phyloP scores from a whole-genome alignment of 768 basidiomycete genomes.

The Mycena kentingensis region DNA sequence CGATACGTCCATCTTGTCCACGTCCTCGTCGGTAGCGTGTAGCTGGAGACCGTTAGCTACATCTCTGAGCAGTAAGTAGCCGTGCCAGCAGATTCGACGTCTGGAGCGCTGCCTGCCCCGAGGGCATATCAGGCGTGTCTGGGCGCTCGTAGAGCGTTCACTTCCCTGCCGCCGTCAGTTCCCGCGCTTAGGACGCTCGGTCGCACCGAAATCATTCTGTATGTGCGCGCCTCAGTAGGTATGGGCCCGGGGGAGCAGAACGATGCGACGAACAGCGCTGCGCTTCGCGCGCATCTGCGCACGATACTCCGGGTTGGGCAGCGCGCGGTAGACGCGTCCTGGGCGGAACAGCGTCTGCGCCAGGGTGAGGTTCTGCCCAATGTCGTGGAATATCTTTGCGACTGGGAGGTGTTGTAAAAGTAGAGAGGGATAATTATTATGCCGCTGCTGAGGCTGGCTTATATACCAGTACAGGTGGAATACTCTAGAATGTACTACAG shows the following conservation, averaged over 20 bases:
- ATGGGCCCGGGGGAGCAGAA: neutral
- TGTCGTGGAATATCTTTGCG: neutral
- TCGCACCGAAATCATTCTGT: too few relatives aligned
- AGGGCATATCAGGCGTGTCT: neutral
- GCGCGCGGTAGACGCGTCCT: slow-evolving; percentile 14
- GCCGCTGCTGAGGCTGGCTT: too few relatives aligned
- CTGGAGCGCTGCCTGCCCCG: slow-evolving; percentile 1
- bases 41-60: slow-evolving; percentile 5
- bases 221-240: too few relatives aligned
- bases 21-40: slow-evolving; percentile 18
- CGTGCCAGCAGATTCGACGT: slow-evolving; percentile 10
- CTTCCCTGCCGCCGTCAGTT: too few relatives aligned
- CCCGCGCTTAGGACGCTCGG: too few relatives aligned
- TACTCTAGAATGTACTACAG: too few relatives aligned
- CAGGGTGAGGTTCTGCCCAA: slow-evolving; percentile 5
- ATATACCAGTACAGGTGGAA: too few relatives aligned
- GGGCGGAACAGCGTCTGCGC: slow-evolving; percentile 13
- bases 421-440: neutral
- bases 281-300: slow-evolving; percentile 1
- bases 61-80: neutral
- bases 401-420: neutral
- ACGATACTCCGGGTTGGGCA: slow-evolving; percentile 13
- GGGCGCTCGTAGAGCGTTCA: neutral
- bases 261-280: neutral
- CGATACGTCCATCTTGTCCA: slow-evolving; percentile 13